These are phyloP conservation scores for Emmonsiellopsis sp. DNA, from an alignment of 2,329 filamentous ascomycete genomes.

Conservation along the genomic window DNA sequence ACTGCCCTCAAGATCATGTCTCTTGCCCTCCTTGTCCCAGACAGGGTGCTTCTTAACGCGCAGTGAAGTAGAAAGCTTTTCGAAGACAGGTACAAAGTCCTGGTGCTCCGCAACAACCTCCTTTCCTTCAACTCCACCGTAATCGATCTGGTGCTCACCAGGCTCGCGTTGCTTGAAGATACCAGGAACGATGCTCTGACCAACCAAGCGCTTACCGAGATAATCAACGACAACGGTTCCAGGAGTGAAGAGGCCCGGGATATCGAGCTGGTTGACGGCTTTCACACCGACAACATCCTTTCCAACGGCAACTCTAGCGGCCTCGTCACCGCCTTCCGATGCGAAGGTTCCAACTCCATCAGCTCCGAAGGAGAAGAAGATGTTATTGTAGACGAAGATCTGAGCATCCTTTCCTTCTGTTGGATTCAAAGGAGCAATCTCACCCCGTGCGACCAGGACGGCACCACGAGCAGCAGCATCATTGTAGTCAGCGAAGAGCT, in stretches of 20 bases:
- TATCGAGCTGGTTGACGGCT: constrained; percentile 93
- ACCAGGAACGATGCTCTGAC: constrained; percentile 94
- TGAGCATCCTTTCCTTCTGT: constrained; percentile 88
- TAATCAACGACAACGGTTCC: constrained; percentile 97
- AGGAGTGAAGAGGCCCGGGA: constrained; percentile 86
- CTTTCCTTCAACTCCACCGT: constrained; percentile 94
- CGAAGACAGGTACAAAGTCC: constrained; percentile 73
- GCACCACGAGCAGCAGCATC: constrained; percentile 89
- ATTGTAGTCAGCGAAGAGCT: constrained; percentile 95
- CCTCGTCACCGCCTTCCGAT: constrained; percentile 92
- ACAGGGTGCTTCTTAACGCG: constrained; percentile 91
- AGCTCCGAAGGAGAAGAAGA: constrained; percentile 97
- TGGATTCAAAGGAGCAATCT: constrained; percentile 88
- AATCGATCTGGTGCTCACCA: constrained; percentile 97
- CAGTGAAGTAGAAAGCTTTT: constrained; percentile 81
- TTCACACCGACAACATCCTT: constrained; percentile 95
- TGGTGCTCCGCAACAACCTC: constrained; percentile 88
- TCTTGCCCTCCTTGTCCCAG: constrained; percentile 92
- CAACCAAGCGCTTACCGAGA: constrained; percentile 91
- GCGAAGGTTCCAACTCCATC: constrained; percentile 97
- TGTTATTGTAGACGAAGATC: constrained; percentile 99
- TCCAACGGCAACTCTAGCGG: constrained; percentile 86
- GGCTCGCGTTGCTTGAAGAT: constrained; percentile 98
- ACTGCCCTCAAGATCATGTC: constrained; percentile 85
- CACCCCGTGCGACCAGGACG: constrained; percentile 82